Evolutionary conservation across 495 filamentous ascomycete genomes (phyloP).

Genomic region (Penicillium silybi): DNA sequence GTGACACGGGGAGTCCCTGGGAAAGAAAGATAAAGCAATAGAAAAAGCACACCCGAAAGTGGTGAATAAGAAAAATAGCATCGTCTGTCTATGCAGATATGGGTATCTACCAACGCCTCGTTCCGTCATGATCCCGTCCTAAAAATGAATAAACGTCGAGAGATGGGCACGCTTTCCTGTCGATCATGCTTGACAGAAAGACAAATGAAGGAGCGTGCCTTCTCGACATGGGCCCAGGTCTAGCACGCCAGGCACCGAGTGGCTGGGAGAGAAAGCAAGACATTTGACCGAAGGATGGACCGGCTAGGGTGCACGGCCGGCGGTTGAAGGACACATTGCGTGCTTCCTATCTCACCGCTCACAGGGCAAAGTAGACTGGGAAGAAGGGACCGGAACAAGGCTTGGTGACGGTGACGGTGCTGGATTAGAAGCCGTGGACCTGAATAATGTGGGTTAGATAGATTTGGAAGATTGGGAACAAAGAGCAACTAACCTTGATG

Average conservation of each 20-base stretch:
- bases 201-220: slow-evolving; percentile 25
- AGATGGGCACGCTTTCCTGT: slow-evolving; percentile 24
- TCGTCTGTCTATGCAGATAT: slow-evolving; percentile 39
- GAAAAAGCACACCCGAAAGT: slow-evolving; percentile 29
- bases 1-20: slow-evolving; percentile 11
- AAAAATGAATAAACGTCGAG: slow-evolving; percentile 26
- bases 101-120: slow-evolving; percentile 53
- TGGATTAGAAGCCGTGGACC: slow-evolving; percentile 57
- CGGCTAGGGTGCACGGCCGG: slow-evolving; percentile 19
- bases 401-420: slow-evolving; percentile 36
- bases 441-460: slow-evolving; percentile 16
- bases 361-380: slow-evolving; percentile 39
- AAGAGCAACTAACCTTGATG: slow-evolving; percentile 71
- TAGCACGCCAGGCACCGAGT: slow-evolving; percentile 32
- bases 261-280: slow-evolving; percentile 23
- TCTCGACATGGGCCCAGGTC: slow-evolving; percentile 36
- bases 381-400: slow-evolving; percentile 44
- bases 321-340: slow-evolving; percentile 24
- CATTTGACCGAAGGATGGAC: slow-evolving; percentile 22
- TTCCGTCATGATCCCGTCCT: slow-evolving; percentile 44
- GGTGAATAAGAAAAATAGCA: slow-evolving; percentile 28
- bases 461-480: background rate
- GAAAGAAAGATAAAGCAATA: slow-evolving; percentile 22
- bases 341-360: slow-evolving; percentile 37
- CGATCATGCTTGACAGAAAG: slow-evolving; percentile 18